Evolutionary conservation across 2,329 filamentous ascomycete species (phyloP).

Genomic region (Thielaviopsis musarum): DNA sequence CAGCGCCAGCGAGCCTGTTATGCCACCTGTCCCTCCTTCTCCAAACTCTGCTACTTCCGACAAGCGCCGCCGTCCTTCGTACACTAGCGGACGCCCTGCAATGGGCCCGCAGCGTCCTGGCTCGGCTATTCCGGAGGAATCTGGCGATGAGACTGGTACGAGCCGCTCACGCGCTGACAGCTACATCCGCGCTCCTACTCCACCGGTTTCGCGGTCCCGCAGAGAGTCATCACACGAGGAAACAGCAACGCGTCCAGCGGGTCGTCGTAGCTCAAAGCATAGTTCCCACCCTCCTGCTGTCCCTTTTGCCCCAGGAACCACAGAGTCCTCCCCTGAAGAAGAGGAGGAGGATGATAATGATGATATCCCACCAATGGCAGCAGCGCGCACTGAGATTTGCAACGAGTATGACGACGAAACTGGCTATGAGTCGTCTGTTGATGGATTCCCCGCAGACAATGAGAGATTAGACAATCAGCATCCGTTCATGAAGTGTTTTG

Average conservation of each 20-base stretch:
- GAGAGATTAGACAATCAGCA: neutral
- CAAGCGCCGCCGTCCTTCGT: constrained; percentile 5
- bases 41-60: neutral
- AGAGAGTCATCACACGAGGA: neutral
- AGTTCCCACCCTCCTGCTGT: neutral
- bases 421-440: neutral
- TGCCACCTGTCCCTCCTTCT: neutral
- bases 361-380: neutral
- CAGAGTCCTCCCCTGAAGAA: neutral
- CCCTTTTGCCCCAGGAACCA: neutral
- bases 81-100: constrained; percentile 1
- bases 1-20: neutral
- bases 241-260: no score
- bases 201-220: neutral
- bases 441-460: neutral
- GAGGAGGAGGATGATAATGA: neutral
- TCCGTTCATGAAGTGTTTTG: neutral
- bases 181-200: neutral
- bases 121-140: constrained; percentile 5
- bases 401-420: neutral
- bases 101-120: constrained; percentile 1
- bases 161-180: neutral
- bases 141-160: neutral
- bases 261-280: no score
- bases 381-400: neutral